A percentile compares a stretch with the other conserved stretches of the same genome.
Evolutionary conservation across 2,329 filamentous ascomycete species (phyloP).

Genomic region (Nakataea oryzae): DNA sequence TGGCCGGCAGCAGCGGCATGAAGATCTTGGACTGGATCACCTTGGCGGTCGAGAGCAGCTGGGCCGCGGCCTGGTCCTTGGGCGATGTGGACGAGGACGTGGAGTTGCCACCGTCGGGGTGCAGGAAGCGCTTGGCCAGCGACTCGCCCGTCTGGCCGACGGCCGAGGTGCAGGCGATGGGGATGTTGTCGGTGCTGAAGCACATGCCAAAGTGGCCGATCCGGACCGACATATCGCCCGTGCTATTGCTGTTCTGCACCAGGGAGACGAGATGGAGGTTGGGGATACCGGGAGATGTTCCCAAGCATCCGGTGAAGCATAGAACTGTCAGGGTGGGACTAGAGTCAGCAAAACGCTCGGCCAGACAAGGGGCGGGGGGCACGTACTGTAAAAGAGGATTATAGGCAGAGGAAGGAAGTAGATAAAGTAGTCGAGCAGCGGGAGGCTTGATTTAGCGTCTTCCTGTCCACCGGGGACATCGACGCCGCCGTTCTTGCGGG

Average conservation of each 20-base stretch:
- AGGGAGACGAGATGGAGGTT: constrained; percentile 1
- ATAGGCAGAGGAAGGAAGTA: constrained; percentile 1
- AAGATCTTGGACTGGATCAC: not conserved
- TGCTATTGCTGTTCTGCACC: not conserved
- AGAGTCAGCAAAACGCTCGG: not conserved
- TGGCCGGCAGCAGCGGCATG: not conserved
- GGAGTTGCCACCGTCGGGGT: not conserved
- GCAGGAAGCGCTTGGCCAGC: not conserved
- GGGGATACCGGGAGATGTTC: constrained; percentile 1
- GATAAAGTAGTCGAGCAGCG: not conserved
- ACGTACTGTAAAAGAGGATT: constrained; percentile 1
- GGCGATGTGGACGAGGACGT: not conserved
- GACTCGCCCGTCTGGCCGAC: not conserved
- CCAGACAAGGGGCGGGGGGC: not conserved
- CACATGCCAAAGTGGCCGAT: constrained; percentile 4
- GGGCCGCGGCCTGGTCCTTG: not conserved
- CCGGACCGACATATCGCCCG: not conserved
- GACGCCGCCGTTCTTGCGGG: not conserved
- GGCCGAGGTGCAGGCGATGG: not conserved
- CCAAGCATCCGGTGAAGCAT: not conserved
- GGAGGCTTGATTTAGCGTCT: not conserved
- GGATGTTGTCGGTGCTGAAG: not conserved
- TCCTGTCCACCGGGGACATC: not conserved
- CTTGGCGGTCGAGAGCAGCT: not conserved
- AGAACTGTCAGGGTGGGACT: not conserved